phyloP scores from a whole-genome alignment of 371 early-diverging fungal species.

The Mortierella sp. region DNA sequence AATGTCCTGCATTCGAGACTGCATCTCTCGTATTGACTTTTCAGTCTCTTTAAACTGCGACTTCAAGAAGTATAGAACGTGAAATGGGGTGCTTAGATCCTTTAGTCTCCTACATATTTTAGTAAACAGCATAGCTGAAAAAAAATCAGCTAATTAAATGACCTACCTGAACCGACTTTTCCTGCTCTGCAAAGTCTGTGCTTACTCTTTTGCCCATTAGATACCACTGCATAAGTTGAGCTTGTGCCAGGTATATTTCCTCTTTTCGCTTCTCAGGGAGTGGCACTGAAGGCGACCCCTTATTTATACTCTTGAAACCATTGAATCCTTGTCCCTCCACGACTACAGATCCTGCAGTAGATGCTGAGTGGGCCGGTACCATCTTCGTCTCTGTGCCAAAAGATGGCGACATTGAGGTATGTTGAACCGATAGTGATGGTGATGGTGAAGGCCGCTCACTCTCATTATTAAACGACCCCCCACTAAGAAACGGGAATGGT shows the following conservation, averaged over 20 bases:
- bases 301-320: conserved; percentile 16
- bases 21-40: conserved; percentile 11
- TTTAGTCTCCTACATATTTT: background rate
- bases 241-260: conserved; percentile 41
- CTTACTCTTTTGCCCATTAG: conserved; percentile 13
- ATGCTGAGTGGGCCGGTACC: background rate
- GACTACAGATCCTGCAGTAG: background rate
- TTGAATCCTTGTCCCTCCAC: background rate
- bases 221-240: conserved; percentile 39
- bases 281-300: conserved; percentile 1
- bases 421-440: background rate
- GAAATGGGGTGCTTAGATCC: background rate
- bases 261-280: conserved; percentile 24
- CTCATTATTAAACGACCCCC: too few relatives aligned
- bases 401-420: background rate
- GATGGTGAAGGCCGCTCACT: too few relatives aligned
- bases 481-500: too few relatives aligned
- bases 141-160: too few relatives aligned
- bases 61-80: background rate
- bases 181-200: conserved; percentile 18
- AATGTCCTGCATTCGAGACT: conserved; percentile 7
- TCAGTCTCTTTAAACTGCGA: conserved; percentile 17
- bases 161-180: conserved; percentile 34
- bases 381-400: background rate
- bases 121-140: background rate